Evolutionary conservation across 805 yeast species (phyloP).

Genomic region (Starmerella sirachaensis): DNA sequence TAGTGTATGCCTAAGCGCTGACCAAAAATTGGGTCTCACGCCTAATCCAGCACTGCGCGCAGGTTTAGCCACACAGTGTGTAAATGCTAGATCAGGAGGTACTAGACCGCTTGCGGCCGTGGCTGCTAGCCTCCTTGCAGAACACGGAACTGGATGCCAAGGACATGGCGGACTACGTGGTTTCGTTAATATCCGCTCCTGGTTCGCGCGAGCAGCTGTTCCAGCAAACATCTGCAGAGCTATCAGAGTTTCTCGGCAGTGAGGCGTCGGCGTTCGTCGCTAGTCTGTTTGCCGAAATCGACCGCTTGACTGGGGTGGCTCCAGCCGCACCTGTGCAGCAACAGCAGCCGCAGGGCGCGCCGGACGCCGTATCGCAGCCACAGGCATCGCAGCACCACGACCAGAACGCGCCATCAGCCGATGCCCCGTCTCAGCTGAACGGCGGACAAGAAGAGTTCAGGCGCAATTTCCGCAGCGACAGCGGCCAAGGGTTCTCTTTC

Average conservation of each 20-base stretch:
- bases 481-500: not conserved
- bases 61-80: not conserved
- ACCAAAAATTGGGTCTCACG: too few relatives aligned
- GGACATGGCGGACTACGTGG: constrained; percentile 36
- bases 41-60: too few relatives aligned
- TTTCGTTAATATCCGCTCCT: constrained; percentile 33
- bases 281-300: constrained; percentile 27
- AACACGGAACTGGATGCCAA: constrained; percentile 17
- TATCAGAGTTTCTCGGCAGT: constrained; percentile 33
- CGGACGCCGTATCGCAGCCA: constrained; percentile 1
- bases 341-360: not conserved
- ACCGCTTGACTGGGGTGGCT: constrained; percentile 8
- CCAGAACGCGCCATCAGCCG: not conserved
- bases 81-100: constrained; percentile 6
- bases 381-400: not conserved
- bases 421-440: constrained; percentile 4
- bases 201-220: constrained; percentile 29
- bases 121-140: constrained; percentile 14
- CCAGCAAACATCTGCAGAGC: constrained; percentile 28
- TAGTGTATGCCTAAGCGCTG: too few relatives aligned
- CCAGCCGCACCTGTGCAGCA: not conserved
- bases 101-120: constrained; percentile 16
- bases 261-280: constrained; percentile 28
- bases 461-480: constrained; percentile 19
- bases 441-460: constrained; percentile 26